Percentiles rank a stretch among this genome's conserved stretches.
These are phyloP conservation scores for Aspergillus funiculosus DNA, from an alignment of 495 filamentous ascomycete genomes.

Conservation along the genomic window DNA sequence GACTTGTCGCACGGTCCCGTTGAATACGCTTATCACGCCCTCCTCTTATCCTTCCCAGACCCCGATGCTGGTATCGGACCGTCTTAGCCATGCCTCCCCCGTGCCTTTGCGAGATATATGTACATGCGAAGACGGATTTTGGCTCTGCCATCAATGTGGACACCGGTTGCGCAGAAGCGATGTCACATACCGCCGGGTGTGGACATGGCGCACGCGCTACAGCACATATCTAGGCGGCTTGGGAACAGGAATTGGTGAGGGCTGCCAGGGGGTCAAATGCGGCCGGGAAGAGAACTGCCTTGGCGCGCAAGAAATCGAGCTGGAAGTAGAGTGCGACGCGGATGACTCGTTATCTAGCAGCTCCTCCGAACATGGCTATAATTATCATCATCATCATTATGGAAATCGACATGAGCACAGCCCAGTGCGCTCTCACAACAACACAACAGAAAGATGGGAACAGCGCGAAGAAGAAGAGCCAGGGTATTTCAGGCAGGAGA, in stretches of 20 bases:
- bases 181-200: constrained; percentile 70
- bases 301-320: constrained; percentile 64
- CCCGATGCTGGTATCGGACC: not conserved
- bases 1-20: constrained; percentile 61
- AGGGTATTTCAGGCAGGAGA: constrained; percentile 76
- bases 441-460: constrained; percentile 9
- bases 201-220: constrained; percentile 87
- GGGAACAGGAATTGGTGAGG: constrained; percentile 82
- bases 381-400: too few relatives aligned
- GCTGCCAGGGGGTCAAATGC: constrained; percentile 79
- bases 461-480: constrained; percentile 40
- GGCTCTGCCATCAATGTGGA: constrained; percentile 79
- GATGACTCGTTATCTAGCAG: constrained; percentile 43
- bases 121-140: constrained; percentile 60
- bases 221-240: constrained; percentile 71
- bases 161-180: constrained; percentile 61
- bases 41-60: constrained; percentile 4
- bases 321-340: constrained; percentile 74
- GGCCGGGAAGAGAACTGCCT: constrained; percentile 65
- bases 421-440: constrained; percentile 4
- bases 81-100: constrained; percentile 17
- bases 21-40: constrained; percentile 34
- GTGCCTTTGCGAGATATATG: constrained; percentile 59
- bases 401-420: constrained; percentile 8
- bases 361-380: constrained; percentile 15